Evolutionary conservation across 2,329 filamentous ascomycete genomes (phyloP).

Genomic region (Boeremia exigua): DNA sequence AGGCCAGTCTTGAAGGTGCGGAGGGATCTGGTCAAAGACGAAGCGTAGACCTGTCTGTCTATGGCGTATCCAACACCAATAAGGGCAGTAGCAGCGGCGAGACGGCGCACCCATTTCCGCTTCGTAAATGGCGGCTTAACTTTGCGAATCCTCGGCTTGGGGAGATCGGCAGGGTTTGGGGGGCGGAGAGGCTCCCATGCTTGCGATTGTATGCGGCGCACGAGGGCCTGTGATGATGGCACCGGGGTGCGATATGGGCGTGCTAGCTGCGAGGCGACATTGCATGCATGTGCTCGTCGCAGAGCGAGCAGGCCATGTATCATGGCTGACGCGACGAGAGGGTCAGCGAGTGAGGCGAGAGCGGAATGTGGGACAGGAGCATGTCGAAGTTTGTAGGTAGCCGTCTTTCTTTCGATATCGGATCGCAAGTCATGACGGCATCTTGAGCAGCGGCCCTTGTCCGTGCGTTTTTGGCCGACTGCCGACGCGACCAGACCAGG

Average conservation of each 20-base stretch:
- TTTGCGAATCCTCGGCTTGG: constrained; percentile 55
- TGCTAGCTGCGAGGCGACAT: constrained; percentile 32
- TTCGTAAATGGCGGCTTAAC: constrained; percentile 74
- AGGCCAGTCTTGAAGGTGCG: constrained; percentile 83
- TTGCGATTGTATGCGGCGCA: constrained; percentile 40
- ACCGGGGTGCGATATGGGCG: constrained; percentile 20
- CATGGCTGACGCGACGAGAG: constrained; percentile 37
- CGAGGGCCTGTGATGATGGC: constrained; percentile 21
- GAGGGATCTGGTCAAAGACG: constrained; percentile 76
- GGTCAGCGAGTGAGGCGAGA: not conserved
- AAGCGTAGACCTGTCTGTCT: constrained; percentile 79
- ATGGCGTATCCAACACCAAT: constrained; percentile 69
- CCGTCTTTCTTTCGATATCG: constrained; percentile 8
- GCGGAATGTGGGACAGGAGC: not conserved
- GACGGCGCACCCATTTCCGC: constrained; percentile 77
- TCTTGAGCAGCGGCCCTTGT: constrained; percentile 16
- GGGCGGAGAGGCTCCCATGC: constrained; percentile 60
- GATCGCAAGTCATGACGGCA: constrained; percentile 36
- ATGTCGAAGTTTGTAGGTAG: constrained; percentile 8
- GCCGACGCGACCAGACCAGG: constrained; percentile 2
- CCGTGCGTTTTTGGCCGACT: constrained; percentile 16
- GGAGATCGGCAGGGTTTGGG: constrained; percentile 79
- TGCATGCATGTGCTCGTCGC: constrained; percentile 33
- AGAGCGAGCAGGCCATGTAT: constrained; percentile 48
- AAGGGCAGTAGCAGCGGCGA: constrained; percentile 67